Evolutionary conservation across 306 rosid species (phyloP).

Genomic region (Astragalus glycyphyllos): DNA sequence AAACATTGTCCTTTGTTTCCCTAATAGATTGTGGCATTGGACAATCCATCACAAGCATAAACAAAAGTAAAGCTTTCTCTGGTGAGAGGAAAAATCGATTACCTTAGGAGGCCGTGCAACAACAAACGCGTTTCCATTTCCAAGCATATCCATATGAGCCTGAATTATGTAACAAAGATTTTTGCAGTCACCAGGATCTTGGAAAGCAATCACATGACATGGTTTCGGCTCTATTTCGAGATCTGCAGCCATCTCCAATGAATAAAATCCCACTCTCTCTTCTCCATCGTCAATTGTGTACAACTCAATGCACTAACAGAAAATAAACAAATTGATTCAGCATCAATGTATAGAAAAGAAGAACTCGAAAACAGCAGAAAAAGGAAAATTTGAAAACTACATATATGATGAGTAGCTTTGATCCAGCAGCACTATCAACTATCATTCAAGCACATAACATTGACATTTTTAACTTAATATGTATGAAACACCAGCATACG

Average conservation of each 20-base stretch:
- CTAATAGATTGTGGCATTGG: neutral
- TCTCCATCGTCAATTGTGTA: conserved; percentile 72
- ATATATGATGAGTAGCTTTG: conserved; percentile 29
- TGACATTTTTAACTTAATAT: neutral
- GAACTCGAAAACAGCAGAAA: conserved; percentile 1
- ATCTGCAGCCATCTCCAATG: conserved; percentile 94
- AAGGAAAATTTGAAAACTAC: conserved; percentile 3
- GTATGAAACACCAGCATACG: no score
- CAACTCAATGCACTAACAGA: conserved; percentile 87
- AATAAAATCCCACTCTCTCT: conserved; percentile 82
- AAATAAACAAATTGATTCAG: conserved; percentile 38
- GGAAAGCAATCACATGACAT: conserved; percentile 84
- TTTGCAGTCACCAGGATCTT: conserved; percentile 84
- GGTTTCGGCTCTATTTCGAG: conserved; percentile 98
- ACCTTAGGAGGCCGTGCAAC: conserved; percentile 95
- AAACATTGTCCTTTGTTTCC: no score
- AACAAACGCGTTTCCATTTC: conserved; percentile 81
- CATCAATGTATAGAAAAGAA: conserved; percentile 22
- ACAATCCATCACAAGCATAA: conserved; percentile 35
- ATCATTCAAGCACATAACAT: conserved; percentile 20
- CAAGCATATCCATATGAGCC: conserved; percentile 87
- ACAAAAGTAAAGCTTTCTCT: conserved; percentile 1
- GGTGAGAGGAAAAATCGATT: conserved; percentile 14
- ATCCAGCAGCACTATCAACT: conserved; percentile 28
- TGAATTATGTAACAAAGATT: conserved; percentile 87